Percentiles rank a stretch among this genome's conserved stretches.
These are phyloP conservation scores for Jaltomata sinuosa DNA, from an alignment of 257 asterid species.

Conservation along the genomic window DNA sequence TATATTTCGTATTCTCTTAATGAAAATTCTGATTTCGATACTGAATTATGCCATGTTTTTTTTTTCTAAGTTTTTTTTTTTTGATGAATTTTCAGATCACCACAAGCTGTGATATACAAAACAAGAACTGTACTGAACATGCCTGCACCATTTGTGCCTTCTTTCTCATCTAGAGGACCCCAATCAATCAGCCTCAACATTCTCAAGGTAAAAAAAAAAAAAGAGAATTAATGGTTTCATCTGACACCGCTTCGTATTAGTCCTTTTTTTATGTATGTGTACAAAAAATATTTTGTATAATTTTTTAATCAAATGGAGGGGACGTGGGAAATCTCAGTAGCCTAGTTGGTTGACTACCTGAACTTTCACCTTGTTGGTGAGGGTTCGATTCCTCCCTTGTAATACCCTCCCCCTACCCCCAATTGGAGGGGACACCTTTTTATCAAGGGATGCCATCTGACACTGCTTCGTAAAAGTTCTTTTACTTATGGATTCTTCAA, in stretches of 20 bases:
- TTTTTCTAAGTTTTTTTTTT: not conserved
- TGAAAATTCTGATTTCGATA: not conserved
- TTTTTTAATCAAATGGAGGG: too few relatives aligned
- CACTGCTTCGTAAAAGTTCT: not conserved
- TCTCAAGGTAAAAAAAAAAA: conserved; percentile 51
- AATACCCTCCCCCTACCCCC: too few relatives aligned
- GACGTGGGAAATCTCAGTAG: too few relatives aligned
- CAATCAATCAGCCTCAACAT: conserved; percentile 28
- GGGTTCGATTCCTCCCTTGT: too few relatives aligned
- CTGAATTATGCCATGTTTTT: not conserved
- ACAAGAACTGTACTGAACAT: conserved; percentile 19
- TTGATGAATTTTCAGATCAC: conserved; percentile 17
- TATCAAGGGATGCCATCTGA: not conserved
- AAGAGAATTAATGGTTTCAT: not conserved
- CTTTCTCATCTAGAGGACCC: conserved; percentile 86
- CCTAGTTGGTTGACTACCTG: too few relatives aligned
- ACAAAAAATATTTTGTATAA: not conserved
- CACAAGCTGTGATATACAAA: conserved; percentile 45
- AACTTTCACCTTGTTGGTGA: too few relatives aligned
- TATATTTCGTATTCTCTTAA: not conserved
- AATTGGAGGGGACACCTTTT: too few relatives aligned
- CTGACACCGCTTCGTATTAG: fast-evolving
- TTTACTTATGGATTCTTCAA: not conserved
- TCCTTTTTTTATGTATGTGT: not conserved
- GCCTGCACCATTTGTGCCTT: conserved; percentile 41